phyloP scores from a whole-genome alignment of 176 grass and related monocot genomes.

The Metroxylon sagu region DNA sequence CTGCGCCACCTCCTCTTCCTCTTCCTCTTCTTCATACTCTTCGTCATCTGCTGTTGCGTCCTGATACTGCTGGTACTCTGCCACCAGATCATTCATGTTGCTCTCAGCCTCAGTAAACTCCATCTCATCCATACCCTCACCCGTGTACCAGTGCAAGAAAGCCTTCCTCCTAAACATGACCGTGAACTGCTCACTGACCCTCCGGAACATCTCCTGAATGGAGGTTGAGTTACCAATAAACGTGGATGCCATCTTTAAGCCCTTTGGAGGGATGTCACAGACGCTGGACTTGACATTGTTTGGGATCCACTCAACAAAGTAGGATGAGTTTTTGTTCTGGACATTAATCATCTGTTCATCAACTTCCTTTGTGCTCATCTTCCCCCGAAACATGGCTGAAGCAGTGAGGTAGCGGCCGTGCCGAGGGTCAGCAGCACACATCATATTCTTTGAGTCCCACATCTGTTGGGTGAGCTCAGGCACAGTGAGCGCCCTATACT shows the following conservation, averaged over 20 bases:
- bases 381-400: constrained; percentile 90
- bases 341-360: constrained; percentile 96
- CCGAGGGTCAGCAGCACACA: constrained; percentile 86
- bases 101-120: constrained; percentile 82
- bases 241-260: constrained; percentile 61
- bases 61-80: constrained; percentile 85
- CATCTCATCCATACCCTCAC: constrained; percentile 97
- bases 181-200: constrained; percentile 88
- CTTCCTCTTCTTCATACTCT: too few relatives aligned
- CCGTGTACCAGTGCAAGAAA: constrained; percentile 97
- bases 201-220: constrained; percentile 78
- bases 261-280: constrained; percentile 75
- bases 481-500: constrained; percentile 77
- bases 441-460: constrained; percentile 99
- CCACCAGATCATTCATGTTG: constrained; percentile 87
- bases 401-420: constrained; percentile 79
- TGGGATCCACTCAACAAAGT: constrained; percentile 92
- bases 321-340: constrained; percentile 94
- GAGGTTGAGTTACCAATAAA: constrained; percentile 67
- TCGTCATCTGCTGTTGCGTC: constrained; percentile 20
- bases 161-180: constrained; percentile 99
- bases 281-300: constrained; percentile 91
- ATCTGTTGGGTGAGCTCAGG: constrained; percentile 90
- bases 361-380: constrained; percentile 97
- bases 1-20: too few relatives aligned